Evolutionary conservation across 2,329 filamentous ascomycete genomes (phyloP).

Genomic region (Alternaria sp.): DNA sequence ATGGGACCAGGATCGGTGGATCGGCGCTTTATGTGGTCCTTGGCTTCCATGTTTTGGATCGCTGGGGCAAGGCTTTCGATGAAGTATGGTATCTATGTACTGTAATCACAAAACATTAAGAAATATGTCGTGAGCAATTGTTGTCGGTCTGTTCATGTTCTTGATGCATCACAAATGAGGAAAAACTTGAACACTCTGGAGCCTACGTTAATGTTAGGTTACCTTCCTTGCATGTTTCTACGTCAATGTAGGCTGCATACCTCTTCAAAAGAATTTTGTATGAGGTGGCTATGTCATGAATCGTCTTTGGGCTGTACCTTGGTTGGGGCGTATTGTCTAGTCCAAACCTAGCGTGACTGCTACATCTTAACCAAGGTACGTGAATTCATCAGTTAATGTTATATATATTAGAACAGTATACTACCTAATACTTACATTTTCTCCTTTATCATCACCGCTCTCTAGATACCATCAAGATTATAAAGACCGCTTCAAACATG

Average conservation of each 20-base stretch:
- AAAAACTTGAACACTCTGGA: neutral
- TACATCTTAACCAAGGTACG: neutral
- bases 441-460: neutral
- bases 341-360: neutral
- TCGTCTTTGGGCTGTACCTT: neutral
- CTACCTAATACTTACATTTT: neutral
- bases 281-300: neutral
- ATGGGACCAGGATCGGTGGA: conserved; percentile 1
- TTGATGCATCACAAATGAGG: neutral
- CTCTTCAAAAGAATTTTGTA: neutral
- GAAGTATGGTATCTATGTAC: conserved; percentile 2
- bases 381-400: neutral
- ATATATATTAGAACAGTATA: neutral
- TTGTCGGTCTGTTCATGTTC: neutral
- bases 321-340: neutral
- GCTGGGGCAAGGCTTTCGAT: neutral
- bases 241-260: neutral
- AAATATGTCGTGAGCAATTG: neutral
- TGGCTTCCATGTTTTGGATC: conserved; percentile 9
- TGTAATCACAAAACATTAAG: conserved; percentile 2
- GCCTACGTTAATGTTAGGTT: neutral
- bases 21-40: conserved; percentile 1
- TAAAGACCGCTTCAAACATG: neutral
- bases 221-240: neutral
- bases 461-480: neutral